Conservation (phyloP, 2,329 filamentous ascomycete genomes). For the Fusarium cyanostomum region DNA sequence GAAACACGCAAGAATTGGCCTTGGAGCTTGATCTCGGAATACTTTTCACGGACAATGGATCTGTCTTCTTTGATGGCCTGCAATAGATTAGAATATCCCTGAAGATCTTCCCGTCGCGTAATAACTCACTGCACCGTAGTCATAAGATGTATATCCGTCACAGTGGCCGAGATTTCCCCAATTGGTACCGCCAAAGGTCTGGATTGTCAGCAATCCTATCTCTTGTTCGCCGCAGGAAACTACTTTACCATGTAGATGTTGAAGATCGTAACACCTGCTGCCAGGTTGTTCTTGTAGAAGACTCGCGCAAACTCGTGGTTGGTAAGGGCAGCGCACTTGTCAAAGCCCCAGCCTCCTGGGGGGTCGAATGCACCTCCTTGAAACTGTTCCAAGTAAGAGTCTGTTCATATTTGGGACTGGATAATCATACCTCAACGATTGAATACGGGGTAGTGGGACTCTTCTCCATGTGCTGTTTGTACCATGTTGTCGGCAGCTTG, state of each 20-base stretch:
- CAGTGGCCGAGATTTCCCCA: slow-evolving; percentile 83
- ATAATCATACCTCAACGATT: slow-evolving; percentile 52
- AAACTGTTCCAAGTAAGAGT: slow-evolving; percentile 54
- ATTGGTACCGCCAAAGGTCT: slow-evolving; percentile 81
- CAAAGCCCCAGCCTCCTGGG: slow-evolving; percentile 78
- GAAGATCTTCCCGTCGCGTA: rapidly evolving
- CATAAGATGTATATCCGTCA: slow-evolving; percentile 69
- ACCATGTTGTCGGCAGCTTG: slow-evolving; percentile 57
- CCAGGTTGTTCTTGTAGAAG: slow-evolving; percentile 80
- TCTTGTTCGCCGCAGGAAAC: rapidly evolving
- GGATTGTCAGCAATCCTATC: neutral
- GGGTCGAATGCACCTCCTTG: slow-evolving; percentile 78
- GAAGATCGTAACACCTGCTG: slow-evolving; percentile 72
- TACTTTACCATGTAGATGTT: slow-evolving; percentile 76
- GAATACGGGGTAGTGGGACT: slow-evolving; percentile 74
- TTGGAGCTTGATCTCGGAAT: slow-evolving; percentile 79
- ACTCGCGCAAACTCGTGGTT: slow-evolving; percentile 80
- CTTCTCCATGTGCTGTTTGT: slow-evolving; percentile 63
- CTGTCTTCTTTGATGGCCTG: slow-evolving; percentile 72
- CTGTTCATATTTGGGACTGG: rapidly evolving
- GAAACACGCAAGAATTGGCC: slow-evolving; percentile 79
- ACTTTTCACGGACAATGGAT: slow-evolving; percentile 76
- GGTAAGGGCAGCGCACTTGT: slow-evolving; percentile 70
- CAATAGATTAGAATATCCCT: rapidly evolving
- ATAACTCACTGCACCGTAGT: slow-evolving; percentile 57